Evolutionary conservation across 2,329 filamentous ascomycete species (phyloP).

Genomic region (Botrytis paeoniae): DNA sequence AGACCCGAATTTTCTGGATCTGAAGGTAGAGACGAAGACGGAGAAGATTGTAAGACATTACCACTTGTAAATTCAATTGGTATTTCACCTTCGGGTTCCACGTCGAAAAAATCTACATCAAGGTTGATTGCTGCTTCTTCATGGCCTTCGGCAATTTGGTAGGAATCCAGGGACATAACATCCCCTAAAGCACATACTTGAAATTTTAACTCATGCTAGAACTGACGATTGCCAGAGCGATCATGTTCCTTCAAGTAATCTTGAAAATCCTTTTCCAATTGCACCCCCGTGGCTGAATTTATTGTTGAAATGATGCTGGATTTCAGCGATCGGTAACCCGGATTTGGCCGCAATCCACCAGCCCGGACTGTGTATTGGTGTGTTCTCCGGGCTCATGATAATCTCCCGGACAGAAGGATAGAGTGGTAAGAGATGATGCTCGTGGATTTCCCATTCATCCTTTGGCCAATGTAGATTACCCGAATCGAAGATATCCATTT

Average conservation of each 20-base stretch:
- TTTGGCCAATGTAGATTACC: neutral
- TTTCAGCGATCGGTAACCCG: neutral
- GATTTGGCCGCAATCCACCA: rapidly evolving
- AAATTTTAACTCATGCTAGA: neutral
- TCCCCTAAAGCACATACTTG: neutral
- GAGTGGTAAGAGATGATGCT: neutral
- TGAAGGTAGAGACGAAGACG: neutral
- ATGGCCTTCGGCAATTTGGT: neutral
- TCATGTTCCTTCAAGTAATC: neutral
- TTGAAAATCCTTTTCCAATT: neutral
- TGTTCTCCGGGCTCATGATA: neutral
- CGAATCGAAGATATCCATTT: rapidly evolving
- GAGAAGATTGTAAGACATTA: neutral
- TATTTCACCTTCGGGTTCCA: neutral
- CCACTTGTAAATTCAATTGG: neutral
- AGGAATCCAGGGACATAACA: neutral
- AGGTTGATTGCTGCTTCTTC: rapidly evolving
- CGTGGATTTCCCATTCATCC: neutral
- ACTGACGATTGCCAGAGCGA: rapidly evolving
- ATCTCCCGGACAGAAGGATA: neutral
- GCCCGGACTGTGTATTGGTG: neutral
- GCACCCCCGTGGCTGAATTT: neutral
- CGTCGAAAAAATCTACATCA: neutral
- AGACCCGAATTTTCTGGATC: neutral
- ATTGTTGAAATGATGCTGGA: neutral